Percentiles rank a stretch among this genome's conserved stretches.
These are phyloP conservation scores for Torulaspora franciscae DNA, from an alignment of 805 yeast genomes.

Conservation along the genomic window DNA sequence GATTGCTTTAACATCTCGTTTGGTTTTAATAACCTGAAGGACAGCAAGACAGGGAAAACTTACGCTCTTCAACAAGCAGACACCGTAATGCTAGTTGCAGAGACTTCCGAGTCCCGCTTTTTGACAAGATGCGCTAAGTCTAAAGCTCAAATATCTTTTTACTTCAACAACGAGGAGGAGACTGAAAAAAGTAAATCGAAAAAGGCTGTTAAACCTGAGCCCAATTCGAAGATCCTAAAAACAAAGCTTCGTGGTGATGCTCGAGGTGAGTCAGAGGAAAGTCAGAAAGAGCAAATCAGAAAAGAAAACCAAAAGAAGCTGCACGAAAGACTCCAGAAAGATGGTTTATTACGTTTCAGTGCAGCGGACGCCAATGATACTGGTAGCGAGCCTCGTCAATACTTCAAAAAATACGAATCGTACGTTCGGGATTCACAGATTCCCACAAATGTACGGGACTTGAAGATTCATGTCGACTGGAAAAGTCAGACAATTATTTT, in stretches of 20 bases:
- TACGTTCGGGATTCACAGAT: conserved; percentile 90
- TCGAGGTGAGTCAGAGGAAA: conserved; percentile 61
- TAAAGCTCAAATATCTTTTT: conserved; percentile 73
- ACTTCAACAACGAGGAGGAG: conserved; percentile 64
- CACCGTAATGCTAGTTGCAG: conserved; percentile 63
- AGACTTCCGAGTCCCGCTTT: conserved; percentile 49
- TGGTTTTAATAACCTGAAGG: conserved; percentile 64
- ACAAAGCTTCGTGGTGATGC: conserved; percentile 76
- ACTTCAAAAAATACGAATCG: conserved; percentile 87
- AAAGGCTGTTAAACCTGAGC: conserved; percentile 36
- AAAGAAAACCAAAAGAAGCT: conserved; percentile 77
- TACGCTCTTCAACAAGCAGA: conserved; percentile 77
- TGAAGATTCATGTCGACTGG: conserved; percentile 80
- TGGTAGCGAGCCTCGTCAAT: conserved; percentile 45
- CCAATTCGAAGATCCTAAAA: conserved; percentile 62
- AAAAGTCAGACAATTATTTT: conserved; percentile 83
- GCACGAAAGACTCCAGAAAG: conserved; percentile 80
- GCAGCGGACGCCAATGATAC: conserved; percentile 68
- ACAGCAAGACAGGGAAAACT: conserved; percentile 46
- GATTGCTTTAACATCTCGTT: conserved; percentile 70
- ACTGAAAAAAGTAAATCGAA: conserved; percentile 41
- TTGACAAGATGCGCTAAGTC: conserved; percentile 71
- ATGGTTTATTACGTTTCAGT: conserved; percentile 76
- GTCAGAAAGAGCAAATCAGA: conserved; percentile 68
- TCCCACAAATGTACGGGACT: conserved; percentile 75